Evolutionary conservation across 2,329 filamentous ascomycete species (phyloP), one percentile per base, ranked within the genome.

Genomic region (Botrytis elliptica): DNA sequence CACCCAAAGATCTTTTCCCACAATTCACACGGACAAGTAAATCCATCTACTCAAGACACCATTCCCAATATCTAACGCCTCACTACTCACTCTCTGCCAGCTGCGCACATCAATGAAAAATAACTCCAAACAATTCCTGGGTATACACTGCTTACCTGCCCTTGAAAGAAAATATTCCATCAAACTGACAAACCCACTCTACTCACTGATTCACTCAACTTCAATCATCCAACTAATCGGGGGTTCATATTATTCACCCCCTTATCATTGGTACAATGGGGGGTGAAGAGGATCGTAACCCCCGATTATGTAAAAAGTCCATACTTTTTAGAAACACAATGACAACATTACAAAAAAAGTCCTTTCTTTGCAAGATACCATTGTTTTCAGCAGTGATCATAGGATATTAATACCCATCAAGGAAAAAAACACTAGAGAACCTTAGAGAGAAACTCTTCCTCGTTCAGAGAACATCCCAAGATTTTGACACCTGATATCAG

Each of bases 271-370:
- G n/a, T n/a, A n/a, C n/a, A n/a, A n/a, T n/a, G n/a, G n/a, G n/a
- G n/a, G n/a, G n/a, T n/a, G n/a, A n/a, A n/a, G n/a, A n/a, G n/a
- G n/a, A n/a, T n/a, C n/a, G n/a, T n/a, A n/a, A n/a, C n/a, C n/a
- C n/a, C n/a, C n/a, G n/a, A n/a, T n/a, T n/a, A 14, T n/a, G 14
- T 12, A 6, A n/a, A 14, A 52, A 6, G 0, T n/a, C 49, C 2
- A n/a, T 12, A 10, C 2, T 12, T 25, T 22, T 25, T 12, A 52
- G 25, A n/a, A n/a, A 4, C 7, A n/a, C 10, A 52, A 52, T n/a
- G 25, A 5, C n/a, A 7, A n/a, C 3, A 12, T 14, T 52, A n/a
- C 5, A 6, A 52, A 12, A 2, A 14, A n/a, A 12, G 0, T 0
- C 1, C 25, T 16, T 52, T 52, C 25, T n/a, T n/a, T 49, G 40